Percentiles rank a stretch among this genome's conserved stretches.
Conservation (phyloP, 192 early-diverging fungal genomes). For the Thamnidium elegans region DNA sequence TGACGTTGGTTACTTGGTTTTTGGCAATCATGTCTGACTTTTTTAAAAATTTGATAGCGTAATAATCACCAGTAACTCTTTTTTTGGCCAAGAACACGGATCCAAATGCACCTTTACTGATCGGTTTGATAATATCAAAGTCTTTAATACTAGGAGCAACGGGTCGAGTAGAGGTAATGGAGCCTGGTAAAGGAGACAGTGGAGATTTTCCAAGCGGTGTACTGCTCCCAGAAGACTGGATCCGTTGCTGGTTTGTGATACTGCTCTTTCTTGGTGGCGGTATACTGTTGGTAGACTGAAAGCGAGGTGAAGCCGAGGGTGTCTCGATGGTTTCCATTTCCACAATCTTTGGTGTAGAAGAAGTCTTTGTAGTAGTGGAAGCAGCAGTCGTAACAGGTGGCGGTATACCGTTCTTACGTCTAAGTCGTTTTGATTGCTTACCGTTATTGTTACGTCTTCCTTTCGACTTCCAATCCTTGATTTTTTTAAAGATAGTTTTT, state of each 20-base stretch:
- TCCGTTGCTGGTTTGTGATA: background rate
- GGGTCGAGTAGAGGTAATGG: constrained; percentile 38
- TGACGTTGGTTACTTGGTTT: constrained; percentile 89
- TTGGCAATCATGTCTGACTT: constrained; percentile 91
- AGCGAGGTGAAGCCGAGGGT: constrained; percentile 28
- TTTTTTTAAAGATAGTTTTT: constrained; percentile 11
- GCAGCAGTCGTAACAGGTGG: background rate
- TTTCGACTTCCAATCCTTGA: constrained; percentile 19
- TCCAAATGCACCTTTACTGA: constrained; percentile 88
- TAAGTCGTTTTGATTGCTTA: background rate
- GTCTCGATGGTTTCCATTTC: constrained; percentile 42
- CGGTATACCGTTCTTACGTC: background rate
- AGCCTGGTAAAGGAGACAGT: constrained; percentile 27
- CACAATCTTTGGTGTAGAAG: constrained; percentile 21
- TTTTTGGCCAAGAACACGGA: constrained; percentile 86
- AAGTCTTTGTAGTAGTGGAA: background rate
- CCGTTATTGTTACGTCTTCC: background rate
- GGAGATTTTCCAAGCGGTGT: constrained; percentile 24
- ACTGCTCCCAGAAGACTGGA: constrained; percentile 7
- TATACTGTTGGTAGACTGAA: constrained; percentile 5
- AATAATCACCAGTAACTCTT: constrained; percentile 79
- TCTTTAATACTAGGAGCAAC: constrained; percentile 79
- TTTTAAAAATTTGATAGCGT: constrained; percentile 82
- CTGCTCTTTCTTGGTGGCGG: background rate
- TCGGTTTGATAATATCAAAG: constrained; percentile 88